Base-by-base conservation (phyloP, 2,329 filamentous ascomycete genomes). In the Apiospora rasikravindrae region DNA sequence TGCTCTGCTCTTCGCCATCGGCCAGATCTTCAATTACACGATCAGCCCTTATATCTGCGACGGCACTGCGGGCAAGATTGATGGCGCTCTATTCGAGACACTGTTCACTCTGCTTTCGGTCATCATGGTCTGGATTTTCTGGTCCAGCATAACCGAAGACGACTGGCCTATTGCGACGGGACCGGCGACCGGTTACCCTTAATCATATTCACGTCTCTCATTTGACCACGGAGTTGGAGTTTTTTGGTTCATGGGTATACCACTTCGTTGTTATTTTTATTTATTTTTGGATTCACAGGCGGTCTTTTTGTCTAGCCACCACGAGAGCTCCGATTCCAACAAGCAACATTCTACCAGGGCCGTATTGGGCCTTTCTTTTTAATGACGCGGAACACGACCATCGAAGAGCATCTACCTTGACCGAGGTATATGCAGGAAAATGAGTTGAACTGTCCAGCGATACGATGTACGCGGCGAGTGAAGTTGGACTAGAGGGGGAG, bases 121-220 rank as follows among this genome's bases (percentile, higher is more conserved):
- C 5, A 87, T 94, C 24, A 90, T 90, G 83, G 85, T 98, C 75
- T 99, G 96, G 95, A 83, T 94, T 72, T 99, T 99, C 87, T 99
- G 96, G 96, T 97, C 95, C 67, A 98, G 95, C 84, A 99, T 99
- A 78, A 99, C 96, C 22, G 96, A 99, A 84, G 96, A 99, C 79
- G 96, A 98, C 85, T 99, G 96, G 96, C 94, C 95, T 24, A 88
- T 88, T 82, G 84, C 86, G 45, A 82, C 82, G 13, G 81, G 81
- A 71, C 80, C 82, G 69, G 74, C 77, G 26, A 69, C 77, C 22
- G 77, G 77, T 72, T 88, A 88, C 75, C 82, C 84, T 70, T 79
- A 73, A 57, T 57, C 71, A 72, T 71, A 73, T 72, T 69, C 26
- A 73, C 70, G 49, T 75, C 72, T 71, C 71, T 77, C 69, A 73